Base-by-base conservation (phyloP, 768 basidiomycete species). In the Ephemerocybe angulata region DNA sequence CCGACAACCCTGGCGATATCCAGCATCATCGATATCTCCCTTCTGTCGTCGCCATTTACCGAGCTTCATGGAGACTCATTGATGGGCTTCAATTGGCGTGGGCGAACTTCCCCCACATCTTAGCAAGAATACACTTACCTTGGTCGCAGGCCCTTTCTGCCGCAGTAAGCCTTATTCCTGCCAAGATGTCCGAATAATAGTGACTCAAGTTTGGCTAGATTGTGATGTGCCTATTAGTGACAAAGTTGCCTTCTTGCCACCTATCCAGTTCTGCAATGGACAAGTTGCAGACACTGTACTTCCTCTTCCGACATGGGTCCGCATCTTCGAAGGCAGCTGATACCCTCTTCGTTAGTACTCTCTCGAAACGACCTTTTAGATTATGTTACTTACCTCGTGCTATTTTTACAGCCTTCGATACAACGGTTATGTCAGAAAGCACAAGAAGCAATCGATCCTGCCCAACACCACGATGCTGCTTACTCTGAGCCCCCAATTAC, bases 141-240 rank as follows among this genome's bases (percentile, higher is more conserved):
- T 89, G 88, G 85, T 87, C 86, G 12, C 80, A 84, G 31, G 77
- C 76, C 3, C 68, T 88, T 24, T 84, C 86, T 3, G 84, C 84
- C 3, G 79, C 80, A 5, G 88, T 89, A 62, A 58, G 85, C 69
- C 22, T 5, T 28, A 27, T 17, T 17, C 24, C 24, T 15, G 53
- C 28, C 41, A n/a, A 31, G 13, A 10, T 31, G 29, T 17, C n/a
- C 6, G 11, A 6, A 17, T 50, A 35, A 35, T 33, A 21, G 33
- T 38, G 17, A 25, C 46, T 35, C 21, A 31, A 31, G 38, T 22
- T 17, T 33, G 17, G 10, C 17, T 61, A 89, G 87, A 75, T 85
- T 50, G 75, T 81, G 7, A 76, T 85, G 77, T 81, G 82, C 56
- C 72, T 84, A 49, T 65, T 85, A 4, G 76, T 79, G 1, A 79